Evolutionary conservation across 1,284 basidiomycete species (phyloP).

Genomic region (Athelia sp.): DNA sequence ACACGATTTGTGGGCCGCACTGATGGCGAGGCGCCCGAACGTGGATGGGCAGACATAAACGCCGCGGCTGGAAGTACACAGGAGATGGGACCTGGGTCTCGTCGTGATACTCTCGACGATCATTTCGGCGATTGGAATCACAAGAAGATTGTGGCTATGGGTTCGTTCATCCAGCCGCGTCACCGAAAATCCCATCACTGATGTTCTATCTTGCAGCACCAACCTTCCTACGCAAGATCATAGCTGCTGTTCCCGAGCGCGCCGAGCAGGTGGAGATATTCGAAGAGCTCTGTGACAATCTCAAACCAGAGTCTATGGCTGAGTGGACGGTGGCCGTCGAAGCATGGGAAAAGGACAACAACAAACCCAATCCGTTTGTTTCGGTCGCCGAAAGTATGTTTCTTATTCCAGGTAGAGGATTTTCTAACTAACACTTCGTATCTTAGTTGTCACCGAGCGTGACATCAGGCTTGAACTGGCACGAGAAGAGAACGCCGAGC

Average conservation of each 20-base stretch:
- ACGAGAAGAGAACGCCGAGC: background rate
- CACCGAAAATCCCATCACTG: no score
- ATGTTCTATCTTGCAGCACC: conserved; percentile 9
- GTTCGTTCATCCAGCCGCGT: conserved; percentile 2
- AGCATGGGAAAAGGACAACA: conserved; percentile 18
- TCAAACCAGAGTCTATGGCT: background rate
- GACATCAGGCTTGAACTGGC: background rate
- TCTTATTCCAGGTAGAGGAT: conserved; percentile 6
- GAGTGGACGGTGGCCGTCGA: conserved; percentile 16
- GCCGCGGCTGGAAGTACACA: conserved; percentile 20
- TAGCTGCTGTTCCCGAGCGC: background rate
- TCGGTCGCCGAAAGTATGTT: background rate
- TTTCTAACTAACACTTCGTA: conserved; percentile 6
- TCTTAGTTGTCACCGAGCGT: conserved; percentile 4
- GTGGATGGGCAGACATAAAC: conserved; percentile 24
- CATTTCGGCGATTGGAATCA: conserved; percentile 26
- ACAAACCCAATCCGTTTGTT: conserved; percentile 16
- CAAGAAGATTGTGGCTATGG: conserved; percentile 15
- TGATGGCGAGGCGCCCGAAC: conserved; percentile 29
- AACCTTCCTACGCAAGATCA: background rate
- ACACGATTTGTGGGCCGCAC: conserved; percentile 19
- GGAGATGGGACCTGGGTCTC: conserved; percentile 27
- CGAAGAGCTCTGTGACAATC: conserved; percentile 2
- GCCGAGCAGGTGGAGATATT: conserved; percentile 8
- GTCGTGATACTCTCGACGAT: conserved; percentile 26